Base-by-base conservation (phyloP, 352 stramenopile species). In the Thalassiosira livingstoniorum region DNA sequence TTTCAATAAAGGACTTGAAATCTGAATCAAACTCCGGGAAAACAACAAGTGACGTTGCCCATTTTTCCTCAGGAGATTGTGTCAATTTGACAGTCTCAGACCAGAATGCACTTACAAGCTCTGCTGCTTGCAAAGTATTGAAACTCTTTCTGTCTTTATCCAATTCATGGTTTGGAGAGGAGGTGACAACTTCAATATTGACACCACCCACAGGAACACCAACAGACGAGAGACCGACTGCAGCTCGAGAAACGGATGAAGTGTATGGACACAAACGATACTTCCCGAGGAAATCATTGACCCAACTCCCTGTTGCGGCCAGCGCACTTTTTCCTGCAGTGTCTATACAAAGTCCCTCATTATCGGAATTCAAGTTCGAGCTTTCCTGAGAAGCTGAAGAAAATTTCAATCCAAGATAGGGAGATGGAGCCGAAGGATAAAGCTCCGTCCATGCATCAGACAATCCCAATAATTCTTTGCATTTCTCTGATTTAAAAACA, bases 201-300 rank as follows among this genome's bases (percentile, higher is more conserved):
- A 82, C 66, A 53, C 68, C 55, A 32, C 83, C 83, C 4, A 76
- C 60, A 67, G 80, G 61, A 23, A 88, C 72, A 13, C 47, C 43
- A 21, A 83, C 74, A 10, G 83, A 75, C 53, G 75, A 54, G 29
- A 89, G 69, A 25, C 83, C 83, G 29, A 89, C 78, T 47, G 83
- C 83, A 51, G 83, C 79, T 54, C 76, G 63, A 34, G 42, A 39
- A 15, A 79, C 54, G 39, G 78, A 87, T 54, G 63, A 70, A 42
- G 83, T 89, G 51, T 89, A 87, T 11, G 83, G 83, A 61, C 83
- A 89, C 23, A 89, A 57, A 43, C 45, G 53, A 39, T 86, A 79
- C 45, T 72, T 66, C 66, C 79, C 79, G 32, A 87, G 65, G 21
- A 75, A 86, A 43, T 87, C 54, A 29, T 84, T 67, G 18, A 89